Evolutionary conservation across 805 yeast species (phyloP).

Genomic region (Metahyphopichia silvanorum): DNA sequence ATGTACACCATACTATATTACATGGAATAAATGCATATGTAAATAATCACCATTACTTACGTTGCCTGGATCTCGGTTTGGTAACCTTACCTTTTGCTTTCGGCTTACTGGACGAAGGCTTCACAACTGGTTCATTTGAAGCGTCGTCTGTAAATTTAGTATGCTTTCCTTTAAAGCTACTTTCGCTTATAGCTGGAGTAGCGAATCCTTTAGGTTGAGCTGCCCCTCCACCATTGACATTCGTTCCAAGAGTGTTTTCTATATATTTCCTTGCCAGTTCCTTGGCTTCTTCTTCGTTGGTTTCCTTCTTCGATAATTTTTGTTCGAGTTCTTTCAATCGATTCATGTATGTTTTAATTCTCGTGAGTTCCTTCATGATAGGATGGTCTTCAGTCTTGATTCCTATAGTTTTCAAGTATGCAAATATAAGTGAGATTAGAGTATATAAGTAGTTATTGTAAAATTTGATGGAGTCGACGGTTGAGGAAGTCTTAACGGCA

Average conservation of each 20-base stretch:
- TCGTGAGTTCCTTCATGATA: constrained; percentile 60
- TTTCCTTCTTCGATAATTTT: constrained; percentile 13
- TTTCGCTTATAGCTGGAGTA: constrained; percentile 36
- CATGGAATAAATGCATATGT: no score
- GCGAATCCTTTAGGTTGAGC: constrained; percentile 20
- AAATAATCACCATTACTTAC: background rate
- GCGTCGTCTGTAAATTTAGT: constrained; percentile 28
- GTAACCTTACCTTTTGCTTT: background rate
- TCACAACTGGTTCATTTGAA: no score
- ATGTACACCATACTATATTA: no score
- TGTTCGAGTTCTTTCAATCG: constrained; percentile 44
- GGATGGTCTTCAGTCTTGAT: constrained; percentile 55
- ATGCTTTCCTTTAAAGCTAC: constrained; percentile 37
- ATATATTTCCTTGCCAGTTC: constrained; percentile 47
- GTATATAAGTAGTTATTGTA: constrained; percentile 48
- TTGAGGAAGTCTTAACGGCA: constrained; percentile 15
- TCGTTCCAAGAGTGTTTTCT: constrained; percentile 40
- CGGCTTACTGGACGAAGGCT: constrained; percentile 4
- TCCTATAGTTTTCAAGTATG: constrained; percentile 59
- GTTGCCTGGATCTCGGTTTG: background rate
- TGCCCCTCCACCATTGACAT: constrained; percentile 25
- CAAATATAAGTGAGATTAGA: constrained; percentile 53
- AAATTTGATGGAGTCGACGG: constrained; percentile 24
- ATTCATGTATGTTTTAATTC: constrained; percentile 68
- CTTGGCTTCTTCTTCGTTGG: constrained; percentile 24